A percentile compares a stretch with the other conserved stretches of the same genome.
Conservation (phyloP, 1,284 basidiomycete genomes). For the Farysia itapuensis region DNA sequence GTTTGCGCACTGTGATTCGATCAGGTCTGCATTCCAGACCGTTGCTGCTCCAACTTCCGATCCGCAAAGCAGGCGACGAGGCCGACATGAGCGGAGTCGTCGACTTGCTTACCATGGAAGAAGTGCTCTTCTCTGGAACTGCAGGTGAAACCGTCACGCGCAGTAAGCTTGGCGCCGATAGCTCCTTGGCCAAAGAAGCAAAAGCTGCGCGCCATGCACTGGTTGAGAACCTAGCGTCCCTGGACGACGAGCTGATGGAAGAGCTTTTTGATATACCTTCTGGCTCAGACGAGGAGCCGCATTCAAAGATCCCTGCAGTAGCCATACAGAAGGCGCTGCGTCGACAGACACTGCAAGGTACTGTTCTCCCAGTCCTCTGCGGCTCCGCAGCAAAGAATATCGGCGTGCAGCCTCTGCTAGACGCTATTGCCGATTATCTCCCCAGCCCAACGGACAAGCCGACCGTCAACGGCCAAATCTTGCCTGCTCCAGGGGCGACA, state of each 20-base stretch:
- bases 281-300: slow-evolving; percentile 65
- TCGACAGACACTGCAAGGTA: slow-evolving; percentile 68
- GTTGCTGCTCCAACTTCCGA: slow-evolving; percentile 72
- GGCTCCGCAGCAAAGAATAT: slow-evolving; percentile 79
- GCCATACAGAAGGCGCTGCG: slow-evolving; percentile 66
- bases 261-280: slow-evolving; percentile 63
- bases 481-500: background rate
- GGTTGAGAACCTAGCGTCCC: slow-evolving; percentile 76
- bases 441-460: slow-evolving; percentile 68
- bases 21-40: slow-evolving; percentile 73
- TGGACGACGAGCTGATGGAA: slow-evolving; percentile 77
- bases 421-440: slow-evolving; percentile 78
- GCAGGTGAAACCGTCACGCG: slow-evolving; percentile 41
- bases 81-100: slow-evolving; percentile 66
- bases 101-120: slow-evolving; percentile 46
- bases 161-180: slow-evolving; percentile 11
- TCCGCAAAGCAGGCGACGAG: slow-evolving; percentile 72
- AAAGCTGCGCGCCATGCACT: slow-evolving; percentile 70
- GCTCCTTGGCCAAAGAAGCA: slow-evolving; percentile 68
- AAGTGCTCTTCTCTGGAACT: slow-evolving; percentile 37
- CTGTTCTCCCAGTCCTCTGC: slow-evolving; percentile 77
- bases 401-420: slow-evolving; percentile 77
- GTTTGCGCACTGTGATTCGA: slow-evolving; percentile 71
- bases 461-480: slow-evolving; percentile 9
- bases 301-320: slow-evolving; percentile 62